These are phyloP conservation scores for Pichia scutulata DNA, from an alignment of 805 yeast genomes.

Conservation along the genomic window DNA sequence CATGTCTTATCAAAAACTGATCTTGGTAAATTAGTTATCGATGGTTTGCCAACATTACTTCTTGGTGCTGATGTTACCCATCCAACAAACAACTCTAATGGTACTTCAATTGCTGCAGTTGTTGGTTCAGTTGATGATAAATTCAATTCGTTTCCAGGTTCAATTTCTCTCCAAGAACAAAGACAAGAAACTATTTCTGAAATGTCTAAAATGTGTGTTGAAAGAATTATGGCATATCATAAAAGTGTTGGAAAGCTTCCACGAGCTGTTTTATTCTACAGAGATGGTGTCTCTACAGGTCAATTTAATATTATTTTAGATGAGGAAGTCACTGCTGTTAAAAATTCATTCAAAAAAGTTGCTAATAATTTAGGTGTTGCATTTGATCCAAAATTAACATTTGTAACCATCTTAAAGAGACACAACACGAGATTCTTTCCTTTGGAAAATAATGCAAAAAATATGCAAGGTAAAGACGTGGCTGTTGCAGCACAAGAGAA, in stretches of 20 bases:
- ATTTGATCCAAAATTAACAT: constrained; percentile 25
- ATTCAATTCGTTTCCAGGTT: constrained; percentile 23
- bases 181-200: constrained; percentile 19
- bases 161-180: constrained; percentile 19
- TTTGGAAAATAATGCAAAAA: constrained; percentile 19
- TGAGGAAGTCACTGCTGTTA: constrained; percentile 23
- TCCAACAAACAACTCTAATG: constrained; percentile 17
- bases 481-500: constrained; percentile 20
- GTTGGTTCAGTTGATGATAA: constrained; percentile 19
- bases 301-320: constrained; percentile 25
- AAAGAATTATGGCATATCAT: constrained; percentile 17
- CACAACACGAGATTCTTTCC: constrained; percentile 28
- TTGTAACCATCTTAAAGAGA: constrained; percentile 19
- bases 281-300: constrained; percentile 30
- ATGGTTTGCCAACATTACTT: constrained; percentile 20
- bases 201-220: constrained; percentile 21
- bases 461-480: constrained; percentile 13
- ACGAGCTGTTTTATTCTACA: constrained; percentile 22
- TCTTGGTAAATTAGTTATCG: constrained; percentile 13
- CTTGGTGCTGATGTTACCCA: constrained; percentile 28
- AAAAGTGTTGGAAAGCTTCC: constrained; percentile 20
- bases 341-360: constrained; percentile 16
- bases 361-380: constrained; percentile 9
- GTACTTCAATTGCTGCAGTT: constrained; percentile 18
- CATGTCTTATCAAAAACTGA: constrained; percentile 16